A percentile compares a stretch with the other conserved stretches of the same genome.
Evolutionary conservation across 257 asterid species (phyloP).

Genomic region (Cruciata laevipes): DNA sequence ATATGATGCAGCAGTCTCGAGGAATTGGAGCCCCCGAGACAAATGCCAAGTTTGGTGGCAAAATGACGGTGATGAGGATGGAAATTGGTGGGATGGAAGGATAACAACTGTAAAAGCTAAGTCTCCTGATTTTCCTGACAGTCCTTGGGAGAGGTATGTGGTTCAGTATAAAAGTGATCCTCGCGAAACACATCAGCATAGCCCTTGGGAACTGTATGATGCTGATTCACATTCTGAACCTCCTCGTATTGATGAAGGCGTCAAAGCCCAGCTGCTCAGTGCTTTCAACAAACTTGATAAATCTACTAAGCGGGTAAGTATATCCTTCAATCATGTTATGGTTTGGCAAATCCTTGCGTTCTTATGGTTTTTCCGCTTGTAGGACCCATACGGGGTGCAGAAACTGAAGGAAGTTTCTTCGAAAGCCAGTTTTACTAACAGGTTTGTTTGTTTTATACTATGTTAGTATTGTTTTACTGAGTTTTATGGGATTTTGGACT

Average conservation of each 20-base stretch:
- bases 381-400: constrained; percentile 60
- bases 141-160: constrained; percentile 83
- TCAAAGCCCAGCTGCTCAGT: constrained; percentile 34
- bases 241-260: constrained; percentile 36
- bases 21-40: constrained; percentile 55
- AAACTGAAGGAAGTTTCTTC: constrained; percentile 61
- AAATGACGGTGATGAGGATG: constrained; percentile 51
- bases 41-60: constrained; percentile 90
- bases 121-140: constrained; percentile 53
- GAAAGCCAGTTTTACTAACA: constrained; percentile 63
- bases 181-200: constrained; percentile 35
- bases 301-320: constrained; percentile 31
- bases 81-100: constrained; percentile 75
- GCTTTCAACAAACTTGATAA: constrained; percentile 36
- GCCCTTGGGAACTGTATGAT: constrained; percentile 94
- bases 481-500: background rate
- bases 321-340: background rate
- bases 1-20: constrained; percentile 59
- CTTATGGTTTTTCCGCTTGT: constrained; percentile 23
- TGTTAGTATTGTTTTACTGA: background rate
- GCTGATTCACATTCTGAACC: constrained; percentile 46
- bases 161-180: constrained; percentile 45
- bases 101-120: constrained; percentile 52
- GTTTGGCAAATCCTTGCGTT: constrained; percentile 20
- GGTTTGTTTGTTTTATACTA: constrained; percentile 29